A percentile compares a stretch with the other conserved stretches of the same genome.
phyloP scores from a whole-genome alignment of 2,329 filamentous ascomycete species.

The Cercospora citrullina region DNA sequence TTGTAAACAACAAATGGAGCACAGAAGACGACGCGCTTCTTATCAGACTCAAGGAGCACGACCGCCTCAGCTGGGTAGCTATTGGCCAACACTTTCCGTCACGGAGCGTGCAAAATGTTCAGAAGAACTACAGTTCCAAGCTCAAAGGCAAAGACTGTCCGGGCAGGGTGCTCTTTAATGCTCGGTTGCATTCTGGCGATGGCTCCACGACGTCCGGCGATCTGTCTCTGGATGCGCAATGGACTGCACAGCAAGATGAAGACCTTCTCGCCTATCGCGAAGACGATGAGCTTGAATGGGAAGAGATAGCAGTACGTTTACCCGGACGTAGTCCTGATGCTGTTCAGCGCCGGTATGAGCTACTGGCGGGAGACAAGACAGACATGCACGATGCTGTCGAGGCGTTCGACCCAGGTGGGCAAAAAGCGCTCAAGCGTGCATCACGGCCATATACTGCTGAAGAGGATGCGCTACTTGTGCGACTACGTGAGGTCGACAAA shows the following conservation, averaged over 20 bases:
- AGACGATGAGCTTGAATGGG: slow-evolving; percentile 34
- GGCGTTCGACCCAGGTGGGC: neutral
- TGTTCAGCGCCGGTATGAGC: slow-evolving; percentile 26
- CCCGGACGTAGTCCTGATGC: slow-evolving; percentile 19
- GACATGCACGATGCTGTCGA: neutral
- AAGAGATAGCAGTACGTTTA: slow-evolving; percentile 26
- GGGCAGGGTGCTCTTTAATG: slow-evolving; percentile 30
- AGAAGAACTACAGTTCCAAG: slow-evolving; percentile 27
- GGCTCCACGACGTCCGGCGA: too few relatives aligned
- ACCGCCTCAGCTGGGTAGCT: slow-evolving; percentile 14
- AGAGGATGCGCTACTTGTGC: slow-evolving; percentile 18
- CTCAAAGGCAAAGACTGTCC: slow-evolving; percentile 34
- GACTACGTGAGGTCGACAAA: slow-evolving; percentile 16
- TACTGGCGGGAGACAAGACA: slow-evolving; percentile 13
- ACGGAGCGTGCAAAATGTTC: slow-evolving; percentile 23
- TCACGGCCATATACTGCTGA: slow-evolving; percentile 7
- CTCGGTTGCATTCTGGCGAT: slow-evolving; percentile 9
- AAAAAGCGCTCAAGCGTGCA: neutral
- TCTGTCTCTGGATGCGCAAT: slow-evolving; percentile 21
- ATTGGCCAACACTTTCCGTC: slow-evolving; percentile 23
- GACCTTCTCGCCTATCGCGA: slow-evolving; percentile 40
- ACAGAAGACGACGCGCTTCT: slow-evolving; percentile 21
- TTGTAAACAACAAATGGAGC: slow-evolving; percentile 8
- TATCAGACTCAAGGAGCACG: slow-evolving; percentile 17
- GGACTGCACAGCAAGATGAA: slow-evolving; percentile 39